A percentile compares a stretch with the other conserved stretches of the same genome.
Evolutionary conservation across 2,329 filamentous ascomycete genomes (phyloP).

Genomic region (Fusarium algeriense): DNA sequence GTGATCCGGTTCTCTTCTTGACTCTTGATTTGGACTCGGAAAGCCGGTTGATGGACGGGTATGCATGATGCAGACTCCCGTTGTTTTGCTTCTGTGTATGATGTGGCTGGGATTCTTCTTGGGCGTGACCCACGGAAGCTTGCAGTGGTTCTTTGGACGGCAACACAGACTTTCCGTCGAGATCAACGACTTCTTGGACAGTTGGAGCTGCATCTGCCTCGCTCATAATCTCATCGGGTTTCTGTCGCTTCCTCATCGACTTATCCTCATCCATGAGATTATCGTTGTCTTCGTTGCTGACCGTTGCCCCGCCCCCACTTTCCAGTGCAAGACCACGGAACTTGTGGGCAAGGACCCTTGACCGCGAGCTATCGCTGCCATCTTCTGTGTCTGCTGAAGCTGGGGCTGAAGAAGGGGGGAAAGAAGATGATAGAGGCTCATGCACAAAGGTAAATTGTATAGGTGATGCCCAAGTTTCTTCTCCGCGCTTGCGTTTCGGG

Average conservation of each 20-base stretch:
- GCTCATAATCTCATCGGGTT: slow-evolving; percentile 50
- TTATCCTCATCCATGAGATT: slow-evolving; percentile 44
- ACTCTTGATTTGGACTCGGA: slow-evolving; percentile 55
- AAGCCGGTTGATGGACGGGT: slow-evolving; percentile 55
- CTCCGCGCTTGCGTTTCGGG: slow-evolving; percentile 62
- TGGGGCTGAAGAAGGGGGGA: slow-evolving; percentile 43
- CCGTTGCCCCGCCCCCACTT: slow-evolving; percentile 60
- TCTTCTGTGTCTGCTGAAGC: slow-evolving; percentile 53
- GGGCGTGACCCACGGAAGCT: background rate
- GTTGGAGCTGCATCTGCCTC: slow-evolving; percentile 42
- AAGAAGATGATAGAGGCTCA: slow-evolving; percentile 46
- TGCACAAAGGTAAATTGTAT: slow-evolving; percentile 65
- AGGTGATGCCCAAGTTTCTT: slow-evolving; percentile 52
- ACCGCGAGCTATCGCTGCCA: slow-evolving; percentile 65
- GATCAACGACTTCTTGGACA: slow-evolving; percentile 14
- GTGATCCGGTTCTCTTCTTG: slow-evolving; percentile 55
- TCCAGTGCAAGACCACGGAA: slow-evolving; percentile 64
- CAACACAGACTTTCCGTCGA: slow-evolving; percentile 22
- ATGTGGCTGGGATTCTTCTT: slow-evolving; percentile 16
- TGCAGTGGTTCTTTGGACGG: slow-evolving; percentile 6
- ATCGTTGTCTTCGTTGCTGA: slow-evolving; percentile 46
- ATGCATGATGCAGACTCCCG: slow-evolving; percentile 49
- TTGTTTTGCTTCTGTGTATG: slow-evolving; percentile 26
- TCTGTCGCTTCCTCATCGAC: slow-evolving; percentile 55
- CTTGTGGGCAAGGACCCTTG: slow-evolving; percentile 61